A percentile compares a stretch with the other conserved stretches of the same genome.
These are phyloP conservation scores for Kwoniella heveanensis DNA, from an alignment of 768 basidiomycete genomes.

Conservation along the genomic window DNA sequence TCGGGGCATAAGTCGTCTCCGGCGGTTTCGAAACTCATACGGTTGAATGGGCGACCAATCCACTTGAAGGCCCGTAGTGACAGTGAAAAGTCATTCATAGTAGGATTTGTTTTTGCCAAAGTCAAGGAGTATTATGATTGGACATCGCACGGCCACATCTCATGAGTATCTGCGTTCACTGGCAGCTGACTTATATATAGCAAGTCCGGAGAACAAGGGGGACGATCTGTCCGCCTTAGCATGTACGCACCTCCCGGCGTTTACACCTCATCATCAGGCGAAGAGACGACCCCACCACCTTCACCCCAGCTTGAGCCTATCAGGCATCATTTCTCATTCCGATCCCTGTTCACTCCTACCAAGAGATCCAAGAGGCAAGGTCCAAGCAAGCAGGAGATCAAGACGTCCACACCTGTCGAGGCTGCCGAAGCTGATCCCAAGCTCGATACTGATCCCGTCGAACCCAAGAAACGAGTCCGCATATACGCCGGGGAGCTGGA, in stretches of 20 bases:
- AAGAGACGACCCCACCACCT: slow-evolving; percentile 14
- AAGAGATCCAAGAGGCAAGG: not conserved
- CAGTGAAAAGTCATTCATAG: no score
- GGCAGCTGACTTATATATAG: no score
- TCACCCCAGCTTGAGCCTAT: not conserved
- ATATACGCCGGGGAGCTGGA: slow-evolving; percentile 15
- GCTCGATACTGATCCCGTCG: slow-evolving; percentile 1
- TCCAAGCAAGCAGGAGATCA: slow-evolving; percentile 1
- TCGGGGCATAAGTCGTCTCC: not conserved
- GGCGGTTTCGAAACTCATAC: no score
- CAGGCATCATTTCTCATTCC: slow-evolving; percentile 19
- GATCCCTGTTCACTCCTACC: slow-evolving; percentile 8
- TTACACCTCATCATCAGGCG: slow-evolving; percentile 12
- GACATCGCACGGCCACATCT: no score
- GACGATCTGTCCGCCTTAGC: not conserved
- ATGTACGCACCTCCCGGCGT: slow-evolving; percentile 20
- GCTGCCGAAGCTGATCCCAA: slow-evolving; percentile 9
- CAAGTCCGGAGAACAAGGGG: no score
- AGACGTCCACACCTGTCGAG: slow-evolving; percentile 4
- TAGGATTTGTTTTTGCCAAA: no score
- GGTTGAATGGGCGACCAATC: no score
- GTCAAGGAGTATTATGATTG: no score
- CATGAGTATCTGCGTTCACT: no score
- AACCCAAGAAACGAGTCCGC: slow-evolving; percentile 12
- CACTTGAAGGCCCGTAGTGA: no score